These are phyloP conservation scores for Moniliella sp. DNA, from an alignment of 1,284 basidiomycete genomes.

Conservation along the genomic window DNA sequence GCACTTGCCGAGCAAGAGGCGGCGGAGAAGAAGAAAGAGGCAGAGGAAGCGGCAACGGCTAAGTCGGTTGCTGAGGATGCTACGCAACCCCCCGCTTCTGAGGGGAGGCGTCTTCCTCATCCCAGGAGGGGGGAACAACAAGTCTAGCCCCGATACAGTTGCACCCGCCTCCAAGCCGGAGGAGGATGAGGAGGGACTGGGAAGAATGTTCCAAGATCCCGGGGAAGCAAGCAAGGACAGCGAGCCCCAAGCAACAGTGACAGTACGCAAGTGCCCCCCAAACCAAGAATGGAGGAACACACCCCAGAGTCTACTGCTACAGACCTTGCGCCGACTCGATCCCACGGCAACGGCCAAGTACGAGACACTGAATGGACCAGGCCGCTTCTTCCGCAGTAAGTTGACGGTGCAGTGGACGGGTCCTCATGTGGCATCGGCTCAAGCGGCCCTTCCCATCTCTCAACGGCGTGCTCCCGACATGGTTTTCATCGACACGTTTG, in stretches of 20 bases:
- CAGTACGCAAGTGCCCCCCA: conserved; percentile 11
- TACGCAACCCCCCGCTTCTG: no score
- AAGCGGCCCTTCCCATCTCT: background rate
- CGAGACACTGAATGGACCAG: conserved; percentile 12
- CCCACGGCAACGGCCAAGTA: conserved; percentile 55
- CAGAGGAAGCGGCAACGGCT: no score
- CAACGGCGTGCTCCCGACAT: conserved; percentile 1
- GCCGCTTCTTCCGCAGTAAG: conserved; percentile 13
- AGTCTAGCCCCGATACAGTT: no score
- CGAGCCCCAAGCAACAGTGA: conserved; percentile 8
- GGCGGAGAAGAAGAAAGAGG: no score
- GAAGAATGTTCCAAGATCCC: background rate
- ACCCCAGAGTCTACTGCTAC: conserved; percentile 19
- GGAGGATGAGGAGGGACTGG: background rate
- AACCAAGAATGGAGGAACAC: conserved; percentile 16
- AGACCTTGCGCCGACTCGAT: conserved; percentile 39
- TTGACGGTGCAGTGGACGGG: conserved; percentile 20
- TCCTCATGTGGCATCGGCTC: background rate
- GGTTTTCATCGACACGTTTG: conserved; percentile 46
- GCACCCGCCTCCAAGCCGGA: no score
- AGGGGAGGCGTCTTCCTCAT: no score
- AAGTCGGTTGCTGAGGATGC: no score
- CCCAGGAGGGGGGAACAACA: no score
- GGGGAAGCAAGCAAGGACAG: conserved; percentile 4
- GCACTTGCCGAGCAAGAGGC: no score